A percentile compares a stretch with the other conserved stretches of the same genome.
Evolutionary conservation across 2,329 filamentous ascomycete genomes (phyloP).

Genomic region (Hirsutella thompsonii): DNA sequence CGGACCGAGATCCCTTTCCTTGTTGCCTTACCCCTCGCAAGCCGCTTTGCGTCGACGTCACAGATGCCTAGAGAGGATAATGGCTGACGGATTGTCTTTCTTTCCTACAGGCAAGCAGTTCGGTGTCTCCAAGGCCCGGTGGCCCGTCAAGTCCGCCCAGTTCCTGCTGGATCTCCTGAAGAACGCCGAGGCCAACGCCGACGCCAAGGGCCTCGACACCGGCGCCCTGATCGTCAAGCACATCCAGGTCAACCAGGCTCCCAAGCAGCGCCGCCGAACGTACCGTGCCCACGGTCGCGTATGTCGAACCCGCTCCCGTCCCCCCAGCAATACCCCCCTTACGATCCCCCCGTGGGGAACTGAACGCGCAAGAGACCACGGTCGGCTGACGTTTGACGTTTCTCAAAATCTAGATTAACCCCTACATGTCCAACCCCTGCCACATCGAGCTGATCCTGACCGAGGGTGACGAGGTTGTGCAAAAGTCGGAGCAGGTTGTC

Average conservation of each 20-base stretch:
- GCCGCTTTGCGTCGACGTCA: background rate
- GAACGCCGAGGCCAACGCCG: constrained; percentile 95
- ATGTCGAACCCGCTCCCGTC: constrained; percentile 38
- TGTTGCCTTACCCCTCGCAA: background rate
- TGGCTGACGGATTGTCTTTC: constrained; percentile 14
- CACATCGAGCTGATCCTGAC: constrained; percentile 99
- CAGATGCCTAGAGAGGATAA: background rate
- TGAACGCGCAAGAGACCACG: too few relatives aligned
- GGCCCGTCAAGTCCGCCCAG: constrained; percentile 98
- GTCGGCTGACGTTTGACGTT: background rate
- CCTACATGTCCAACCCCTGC: constrained; percentile 99
- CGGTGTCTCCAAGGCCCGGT: constrained; percentile 95
- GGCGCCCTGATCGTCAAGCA: constrained; percentile 98
- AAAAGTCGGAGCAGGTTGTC: constrained; percentile 81
- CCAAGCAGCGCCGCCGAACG: constrained; percentile 97
- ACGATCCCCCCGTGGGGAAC: too few relatives aligned
- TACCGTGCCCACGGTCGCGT: constrained; percentile 99
- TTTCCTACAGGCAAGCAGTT: constrained; percentile 92
- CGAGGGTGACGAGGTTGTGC: constrained; percentile 89
- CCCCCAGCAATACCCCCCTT: too few relatives aligned
- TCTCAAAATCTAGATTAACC: constrained; percentile 67
- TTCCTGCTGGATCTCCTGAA: constrained; percentile 94
- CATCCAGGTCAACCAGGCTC: constrained; percentile 99
- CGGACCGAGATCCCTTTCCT: too few relatives aligned
- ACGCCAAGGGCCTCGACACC: constrained; percentile 94